Conservation (phyloP, 805 yeast genomes). For the Lipomyces anomalus region DNA sequence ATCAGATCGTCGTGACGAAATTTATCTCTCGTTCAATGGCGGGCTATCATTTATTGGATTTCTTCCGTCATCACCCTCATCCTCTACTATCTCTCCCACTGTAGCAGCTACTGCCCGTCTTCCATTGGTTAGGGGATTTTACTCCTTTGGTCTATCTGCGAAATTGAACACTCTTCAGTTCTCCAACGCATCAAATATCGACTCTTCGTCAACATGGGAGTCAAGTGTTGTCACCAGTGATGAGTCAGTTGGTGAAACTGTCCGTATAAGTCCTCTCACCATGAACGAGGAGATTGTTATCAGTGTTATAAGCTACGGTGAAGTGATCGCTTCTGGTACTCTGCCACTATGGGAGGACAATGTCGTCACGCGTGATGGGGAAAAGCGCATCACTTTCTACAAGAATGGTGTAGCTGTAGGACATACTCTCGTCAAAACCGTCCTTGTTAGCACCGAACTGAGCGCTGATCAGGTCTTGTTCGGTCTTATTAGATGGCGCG, state of each 20-base stretch:
- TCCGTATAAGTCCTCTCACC: conserved; percentile 57
- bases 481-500: conserved; percentile 18
- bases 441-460: conserved; percentile 13
- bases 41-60: conserved; percentile 7
- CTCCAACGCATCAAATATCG: conserved; percentile 64
- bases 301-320: conserved; percentile 54
- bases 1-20: conserved; percentile 17
- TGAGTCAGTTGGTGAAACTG: conserved; percentile 66
- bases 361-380: conserved; percentile 13
- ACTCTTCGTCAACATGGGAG: conserved; percentile 50
- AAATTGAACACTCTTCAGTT: conserved; percentile 42
- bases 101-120: neutral
- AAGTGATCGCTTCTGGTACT: conserved; percentile 53
- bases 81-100: neutral
- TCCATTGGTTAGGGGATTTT: neutral
- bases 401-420: conserved; percentile 6
- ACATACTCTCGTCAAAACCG: conserved; percentile 6
- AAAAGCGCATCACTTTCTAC: conserved; percentile 1
- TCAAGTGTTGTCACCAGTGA: conserved; percentile 67
- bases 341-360: conserved; percentile 36
- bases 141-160: neutral
- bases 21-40: conserved; percentile 16
- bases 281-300: conserved; percentile 46
- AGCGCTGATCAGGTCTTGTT: conserved; percentile 17
- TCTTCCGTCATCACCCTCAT: neutral